phyloP scores from a whole-genome alignment of 306 rosid genomes.

The Fragaria vesca region DNA sequence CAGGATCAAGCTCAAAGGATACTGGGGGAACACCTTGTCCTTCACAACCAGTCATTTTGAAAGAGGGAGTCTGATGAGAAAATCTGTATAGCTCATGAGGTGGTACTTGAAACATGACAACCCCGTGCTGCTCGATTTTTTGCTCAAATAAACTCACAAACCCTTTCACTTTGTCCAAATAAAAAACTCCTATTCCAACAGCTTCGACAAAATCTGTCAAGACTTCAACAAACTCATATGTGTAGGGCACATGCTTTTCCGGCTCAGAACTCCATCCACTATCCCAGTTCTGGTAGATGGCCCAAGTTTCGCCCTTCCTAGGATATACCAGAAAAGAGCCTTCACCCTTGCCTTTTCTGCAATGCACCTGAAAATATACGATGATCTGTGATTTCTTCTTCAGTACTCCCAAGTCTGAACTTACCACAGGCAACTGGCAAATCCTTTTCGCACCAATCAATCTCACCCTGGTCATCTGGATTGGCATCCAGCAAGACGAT shows the following conservation, averaged over 20 bases:
- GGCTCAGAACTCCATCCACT: slow-evolving; percentile 65
- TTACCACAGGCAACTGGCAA: slow-evolving; percentile 76
- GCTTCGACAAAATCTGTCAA: slow-evolving; percentile 53
- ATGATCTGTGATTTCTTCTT: slow-evolving; percentile 27
- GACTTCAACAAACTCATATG: slow-evolving; percentile 64
- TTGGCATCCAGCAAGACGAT: slow-evolving; percentile 65
- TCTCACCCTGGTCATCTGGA: slow-evolving; percentile 47
- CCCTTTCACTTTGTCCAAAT: slow-evolving; percentile 62
- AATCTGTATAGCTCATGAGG: slow-evolving; percentile 61
- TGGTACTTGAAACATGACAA: slow-evolving; percentile 34
- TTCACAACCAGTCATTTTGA: slow-evolving; percentile 70
- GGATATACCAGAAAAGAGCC: slow-evolving; percentile 55
- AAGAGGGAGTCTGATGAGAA: slow-evolving; percentile 74
- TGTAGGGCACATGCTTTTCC: slow-evolving; percentile 36
- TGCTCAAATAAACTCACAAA: slow-evolving; percentile 73
- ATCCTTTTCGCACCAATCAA: slow-evolving; percentile 47
- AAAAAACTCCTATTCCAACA: slow-evolving; percentile 51
- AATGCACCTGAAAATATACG: slow-evolving; percentile 61
- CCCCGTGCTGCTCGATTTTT: slow-evolving; percentile 29
- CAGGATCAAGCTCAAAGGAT: slow-evolving; percentile 88
- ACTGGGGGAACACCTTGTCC: slow-evolving; percentile 58
- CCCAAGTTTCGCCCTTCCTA: slow-evolving; percentile 86
- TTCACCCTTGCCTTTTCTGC: slow-evolving; percentile 33
- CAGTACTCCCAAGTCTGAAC: slow-evolving; percentile 38
- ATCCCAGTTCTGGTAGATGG: slow-evolving; percentile 77